Conservation (phyloP, 2,329 filamentous ascomycete genomes). For the Claviceps digitariae region DNA sequence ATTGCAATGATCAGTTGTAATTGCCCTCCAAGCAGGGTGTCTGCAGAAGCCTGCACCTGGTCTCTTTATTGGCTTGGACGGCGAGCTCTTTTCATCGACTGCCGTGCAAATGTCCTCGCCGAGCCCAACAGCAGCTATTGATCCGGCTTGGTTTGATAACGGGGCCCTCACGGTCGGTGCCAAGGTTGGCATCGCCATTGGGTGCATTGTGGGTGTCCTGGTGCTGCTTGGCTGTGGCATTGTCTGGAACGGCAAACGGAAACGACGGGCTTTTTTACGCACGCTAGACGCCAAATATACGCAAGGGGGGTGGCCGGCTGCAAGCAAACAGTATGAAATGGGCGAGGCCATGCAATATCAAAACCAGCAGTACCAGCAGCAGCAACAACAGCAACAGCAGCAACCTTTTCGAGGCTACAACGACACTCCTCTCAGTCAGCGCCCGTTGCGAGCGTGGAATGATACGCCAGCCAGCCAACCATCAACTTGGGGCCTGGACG, state of each 20-base stretch:
- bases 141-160: constrained; percentile 25
- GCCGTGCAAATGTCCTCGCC: constrained; percentile 37
- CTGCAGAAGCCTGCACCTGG: constrained; percentile 35
- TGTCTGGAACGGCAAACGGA: constrained; percentile 42
- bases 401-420: constrained; percentile 6
- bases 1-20: constrained; percentile 24
- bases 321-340: constrained; percentile 14
- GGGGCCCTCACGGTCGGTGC: constrained; percentile 38
- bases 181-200: constrained; percentile 45
- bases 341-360: constrained; percentile 11
- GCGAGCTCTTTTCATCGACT: constrained; percentile 36
- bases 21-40: constrained; percentile 42
- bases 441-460: constrained; percentile 37
- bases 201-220: constrained; percentile 34
- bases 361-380: background rate
- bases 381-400: constrained; percentile 11
- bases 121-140: constrained; percentile 24
- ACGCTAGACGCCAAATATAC: constrained; percentile 28
- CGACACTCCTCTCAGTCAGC: constrained; percentile 42
- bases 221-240: constrained; percentile 35
- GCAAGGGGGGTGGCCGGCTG: constrained; percentile 28
- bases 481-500: constrained; percentile 38
- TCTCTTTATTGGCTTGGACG: constrained; percentile 33
- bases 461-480: constrained; percentile 42
- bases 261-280: constrained; percentile 37